These are phyloP conservation scores for Gossypium thurberi DNA, from an alignment of 345 rosid genomes.

Conservation along the genomic window DNA sequence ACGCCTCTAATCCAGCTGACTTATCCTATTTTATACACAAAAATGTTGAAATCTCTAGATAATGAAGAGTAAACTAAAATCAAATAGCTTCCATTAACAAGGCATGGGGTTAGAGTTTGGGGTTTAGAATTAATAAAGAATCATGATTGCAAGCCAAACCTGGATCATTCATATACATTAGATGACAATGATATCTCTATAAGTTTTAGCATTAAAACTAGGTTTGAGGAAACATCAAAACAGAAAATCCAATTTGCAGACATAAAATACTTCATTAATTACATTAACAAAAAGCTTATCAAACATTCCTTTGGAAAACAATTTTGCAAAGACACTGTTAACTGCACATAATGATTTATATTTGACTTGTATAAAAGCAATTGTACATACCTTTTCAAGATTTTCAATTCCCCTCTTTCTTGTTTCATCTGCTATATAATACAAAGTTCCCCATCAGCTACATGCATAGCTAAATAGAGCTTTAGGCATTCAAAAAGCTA, in stretches of 20 bases:
- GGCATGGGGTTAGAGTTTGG: no score
- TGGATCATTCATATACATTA: neutral
- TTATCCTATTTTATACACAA: neutral
- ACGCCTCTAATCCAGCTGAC: neutral
- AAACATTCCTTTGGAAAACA: neutral
- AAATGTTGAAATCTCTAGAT: neutral
- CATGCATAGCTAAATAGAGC: neutral
- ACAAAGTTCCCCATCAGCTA: neutral
- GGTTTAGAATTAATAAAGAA: no score
- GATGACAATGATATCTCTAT: no score
- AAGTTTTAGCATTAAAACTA: neutral
- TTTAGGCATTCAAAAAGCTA: neutral
- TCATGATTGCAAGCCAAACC: neutral
- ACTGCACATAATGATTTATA: neutral
- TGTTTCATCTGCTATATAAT: neutral
- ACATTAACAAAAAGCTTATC: neutral
- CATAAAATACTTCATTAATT: neutral
- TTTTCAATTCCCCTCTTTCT: neutral
- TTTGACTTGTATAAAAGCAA: neutral
- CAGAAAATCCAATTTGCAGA: neutral
- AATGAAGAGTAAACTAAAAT: neutral
- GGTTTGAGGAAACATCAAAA: neutral
- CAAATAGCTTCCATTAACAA: neutral
- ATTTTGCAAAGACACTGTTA: neutral
- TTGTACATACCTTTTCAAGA: constrained; percentile 2